Evolutionary conservation across 495 filamentous ascomycete genomes (phyloP), one percentile per base, ranked within the genome.

Genomic region (Evansstolkia leycettana): DNA sequence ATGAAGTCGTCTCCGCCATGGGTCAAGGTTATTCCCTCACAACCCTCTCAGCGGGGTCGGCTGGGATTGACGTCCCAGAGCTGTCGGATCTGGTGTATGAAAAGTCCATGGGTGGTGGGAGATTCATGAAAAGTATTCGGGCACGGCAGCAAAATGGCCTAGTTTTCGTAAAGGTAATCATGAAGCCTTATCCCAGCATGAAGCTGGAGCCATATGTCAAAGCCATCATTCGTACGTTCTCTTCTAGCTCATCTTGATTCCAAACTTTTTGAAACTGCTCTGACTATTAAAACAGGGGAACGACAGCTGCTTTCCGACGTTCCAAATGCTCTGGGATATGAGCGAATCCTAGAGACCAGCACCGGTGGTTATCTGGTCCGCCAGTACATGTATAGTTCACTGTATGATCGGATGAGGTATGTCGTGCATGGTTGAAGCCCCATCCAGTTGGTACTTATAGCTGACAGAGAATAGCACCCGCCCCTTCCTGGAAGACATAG

Each of bases 71-170:
- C 57, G 77, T 92, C 13, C 80, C 87, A 25, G 92, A 96, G 67
- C 73, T 96, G 26, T 70, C 79, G 27, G 88, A 95, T 50, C 57
- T 95, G 42, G 70, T 74, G 18, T 94, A 94, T 67, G 90, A 99
- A 57, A 88, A 81, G 58, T 83, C 86, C 11, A 77, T 96, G 50
- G 92, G 90, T 31, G 81, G 78, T 37, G 87, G 85, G n/a, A 75
- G 90, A 18, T 95, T 99, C 51, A 89, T 96, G 78, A 96, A 96
- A 60, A 89, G 81, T 43, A 87, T 96, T 42, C 75, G 88, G 40
- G 92, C 92, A 12, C 69, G 86, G 32, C 81, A 92, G 52, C 78
- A 78, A 31, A 81, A 94, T 69, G 90, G 92, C 31, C 62, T 93
- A 12, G 87, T 90, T 14, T 77, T 95, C 36, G 84, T 87, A 49